Evolutionary conservation across 1,139 yeast species (phyloP).

Genomic region (Hyphopichia fennica): DNA sequence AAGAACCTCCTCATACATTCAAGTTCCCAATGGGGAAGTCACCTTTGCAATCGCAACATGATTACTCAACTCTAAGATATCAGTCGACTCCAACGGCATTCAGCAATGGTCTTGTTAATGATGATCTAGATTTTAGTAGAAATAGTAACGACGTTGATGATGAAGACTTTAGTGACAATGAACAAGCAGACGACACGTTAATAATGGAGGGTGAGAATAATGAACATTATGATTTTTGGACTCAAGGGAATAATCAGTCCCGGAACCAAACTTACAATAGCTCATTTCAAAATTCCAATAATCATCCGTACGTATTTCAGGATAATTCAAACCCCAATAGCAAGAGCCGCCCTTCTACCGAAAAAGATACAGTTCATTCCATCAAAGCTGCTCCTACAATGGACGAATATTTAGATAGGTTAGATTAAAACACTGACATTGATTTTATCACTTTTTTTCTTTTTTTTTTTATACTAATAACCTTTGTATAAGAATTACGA

Average conservation of each 20-base stretch:
- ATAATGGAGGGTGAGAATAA: not conserved
- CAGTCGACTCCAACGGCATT: not conserved
- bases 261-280: not conserved
- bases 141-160: not conserved
- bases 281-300: too few species aligned
- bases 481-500: too few species aligned
- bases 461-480: too few species aligned
- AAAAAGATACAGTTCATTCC: not conserved
- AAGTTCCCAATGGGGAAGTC: not conserved
- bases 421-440: not conserved
- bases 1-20: not conserved
- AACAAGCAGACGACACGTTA: slow-evolving; percentile 1
- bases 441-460: too few species aligned
- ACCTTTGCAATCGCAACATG: not conserved
- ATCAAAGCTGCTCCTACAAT: not conserved
- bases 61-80: not conserved
- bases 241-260: not conserved
- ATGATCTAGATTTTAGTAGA: not conserved
- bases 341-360: too few species aligned
- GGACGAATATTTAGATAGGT: slow-evolving; percentile 3
- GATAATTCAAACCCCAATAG: not conserved
- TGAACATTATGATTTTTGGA: not conserved
- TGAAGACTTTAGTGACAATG: not conserved
- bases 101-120: not conserved
- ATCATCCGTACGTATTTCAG: not conserved